Base-by-base conservation (phyloP, 73 alveolate species). In the Breviolum minutum region DNA sequence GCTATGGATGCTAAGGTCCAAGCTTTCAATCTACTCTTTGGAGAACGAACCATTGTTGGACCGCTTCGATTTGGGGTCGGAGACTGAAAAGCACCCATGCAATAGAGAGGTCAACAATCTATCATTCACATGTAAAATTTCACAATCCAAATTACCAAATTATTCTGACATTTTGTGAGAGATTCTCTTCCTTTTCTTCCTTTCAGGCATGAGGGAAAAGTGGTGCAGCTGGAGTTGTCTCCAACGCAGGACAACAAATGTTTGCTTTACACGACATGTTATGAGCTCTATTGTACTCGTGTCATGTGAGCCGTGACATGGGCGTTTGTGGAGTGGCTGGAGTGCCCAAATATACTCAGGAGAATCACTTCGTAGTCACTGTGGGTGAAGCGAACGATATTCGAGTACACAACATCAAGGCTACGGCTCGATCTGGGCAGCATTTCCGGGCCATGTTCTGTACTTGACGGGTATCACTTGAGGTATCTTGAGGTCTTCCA, bases 401-500 rank as follows among this genome's bases (percentile, higher is more conserved):
- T 29, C 76, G 98, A 9, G 98, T 92, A 13, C 98, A 92, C 98
- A 92, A 92, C 98, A 92, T 92, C 90, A 92, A 92, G 98, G 98
- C 94, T 26, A 7, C 69, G 54, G 54, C 54, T 40, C 54, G 54
- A 40, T 24, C 80, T 17, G 27, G 80, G 20, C 20, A 29, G 60
- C 27, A 74, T 19, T 26, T 40, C 54, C 54, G 54, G 54, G 54
- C 54, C 54, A 40, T 40, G 54, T 40, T 40, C 3, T 40, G 54
- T 40, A 40, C 54, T 40, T 40, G 54, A 40, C 3, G 54, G 3
- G 54, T 40, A 40, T 40, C 54, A 40, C 54, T 40, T 40, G 54
- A 40, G 0, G 54, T 40, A 0, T 40, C 54, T 40, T 40, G 54
- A 40, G 0, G 54, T 40, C 54, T 40, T 40, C 54, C 54, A 3